Conservation (phyloP, 2,329 filamentous ascomycete species). For the Aureobasidium namibiae region DNA sequence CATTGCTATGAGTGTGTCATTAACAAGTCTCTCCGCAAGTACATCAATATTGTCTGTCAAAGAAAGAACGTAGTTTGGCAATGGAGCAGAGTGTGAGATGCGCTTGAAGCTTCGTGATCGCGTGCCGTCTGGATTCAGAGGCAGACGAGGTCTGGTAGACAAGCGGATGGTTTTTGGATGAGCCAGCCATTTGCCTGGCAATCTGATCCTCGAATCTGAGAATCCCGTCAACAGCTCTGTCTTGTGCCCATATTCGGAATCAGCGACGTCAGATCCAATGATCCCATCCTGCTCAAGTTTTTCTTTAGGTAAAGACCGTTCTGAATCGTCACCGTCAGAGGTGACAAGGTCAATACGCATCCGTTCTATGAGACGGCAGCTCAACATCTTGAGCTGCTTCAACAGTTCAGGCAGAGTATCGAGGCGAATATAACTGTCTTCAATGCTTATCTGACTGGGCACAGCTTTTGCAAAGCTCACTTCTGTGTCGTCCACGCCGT, state of each 20-base stretch:
- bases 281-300: background rate
- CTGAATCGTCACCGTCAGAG: conserved; percentile 31
- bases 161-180: conserved; percentile 74
- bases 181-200: conserved; percentile 58
- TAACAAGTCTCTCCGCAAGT: conserved; percentile 60
- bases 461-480: conserved; percentile 64
- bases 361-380: conserved; percentile 62
- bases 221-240: too few species aligned
- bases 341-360: conserved; percentile 71
- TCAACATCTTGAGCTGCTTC: conserved; percentile 60
- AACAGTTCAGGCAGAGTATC: conserved; percentile 55
- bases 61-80: conserved; percentile 68
- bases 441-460: conserved; percentile 85
- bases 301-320: conserved; percentile 19
- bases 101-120: conserved; percentile 56
- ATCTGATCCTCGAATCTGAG: background rate
- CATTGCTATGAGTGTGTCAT: conserved; percentile 60
- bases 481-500: conserved; percentile 69
- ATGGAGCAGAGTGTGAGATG: conserved; percentile 63
- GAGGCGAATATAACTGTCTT: conserved; percentile 77
- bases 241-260: background rate
- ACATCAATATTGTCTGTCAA: conserved; percentile 49
- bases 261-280: too few species aligned
- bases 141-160: conserved; percentile 59
- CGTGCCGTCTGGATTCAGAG: conserved; percentile 44